These are phyloP conservation scores for Crepidotus variabilis DNA, from an alignment of 768 basidiomycete genomes.

Conservation along the genomic window DNA sequence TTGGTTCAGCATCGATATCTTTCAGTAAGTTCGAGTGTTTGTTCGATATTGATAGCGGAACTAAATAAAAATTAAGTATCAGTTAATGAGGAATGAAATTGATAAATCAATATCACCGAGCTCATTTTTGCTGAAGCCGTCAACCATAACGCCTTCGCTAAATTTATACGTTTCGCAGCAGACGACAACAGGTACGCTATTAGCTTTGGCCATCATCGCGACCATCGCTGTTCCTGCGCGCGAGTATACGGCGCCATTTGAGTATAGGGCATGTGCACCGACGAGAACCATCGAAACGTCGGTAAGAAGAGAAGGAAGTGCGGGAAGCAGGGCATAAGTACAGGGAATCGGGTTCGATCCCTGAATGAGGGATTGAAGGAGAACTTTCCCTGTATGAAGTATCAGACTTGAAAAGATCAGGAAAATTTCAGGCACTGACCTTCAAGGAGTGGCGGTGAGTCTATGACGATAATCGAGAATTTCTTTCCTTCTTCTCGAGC, in stretches of 20 bases:
- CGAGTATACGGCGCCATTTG: slow-evolving; percentile 92
- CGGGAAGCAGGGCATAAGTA: slow-evolving; percentile 89
- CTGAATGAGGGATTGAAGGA: slow-evolving; percentile 66
- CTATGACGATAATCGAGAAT: slow-evolving; percentile 91
- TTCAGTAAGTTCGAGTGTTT: slow-evolving; percentile 18
- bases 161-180: slow-evolving; percentile 99
- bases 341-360: slow-evolving; percentile 65
- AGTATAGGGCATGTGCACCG: slow-evolving; percentile 91
- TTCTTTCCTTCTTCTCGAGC: slow-evolving; percentile 70
- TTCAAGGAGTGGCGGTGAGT: slow-evolving; percentile 93
- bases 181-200: slow-evolving; percentile 89
- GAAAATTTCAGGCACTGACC: slow-evolving; percentile 54
- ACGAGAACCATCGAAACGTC: slow-evolving; percentile 83
- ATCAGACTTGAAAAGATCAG: too few species aligned
- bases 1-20: slow-evolving; percentile 33
- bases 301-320: slow-evolving; percentile 74
- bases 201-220: slow-evolving; percentile 91
- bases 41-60: slow-evolving; percentile 31
- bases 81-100: background rate
- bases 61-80: slow-evolving; percentile 18
- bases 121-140: slow-evolving; percentile 95
- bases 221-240: slow-evolving; percentile 94
- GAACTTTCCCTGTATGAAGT: slow-evolving; percentile 59
- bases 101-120: slow-evolving; percentile 53
- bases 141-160: slow-evolving; percentile 86